Evolutionary conservation across 768 basidiomycete genomes (phyloP).

Genomic region (Calocybe indica): DNA sequence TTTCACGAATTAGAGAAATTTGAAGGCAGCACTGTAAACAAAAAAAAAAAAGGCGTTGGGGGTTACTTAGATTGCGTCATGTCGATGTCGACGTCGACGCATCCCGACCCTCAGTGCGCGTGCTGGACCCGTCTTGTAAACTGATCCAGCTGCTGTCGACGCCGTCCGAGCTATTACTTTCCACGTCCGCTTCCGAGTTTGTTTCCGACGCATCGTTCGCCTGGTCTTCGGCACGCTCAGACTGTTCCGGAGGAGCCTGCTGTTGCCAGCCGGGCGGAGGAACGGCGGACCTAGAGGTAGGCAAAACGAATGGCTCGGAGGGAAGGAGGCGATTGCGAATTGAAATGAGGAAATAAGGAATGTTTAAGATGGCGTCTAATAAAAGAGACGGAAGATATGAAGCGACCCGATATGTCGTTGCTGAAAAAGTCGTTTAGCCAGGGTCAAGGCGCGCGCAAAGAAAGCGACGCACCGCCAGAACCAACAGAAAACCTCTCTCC

Average conservation of each 20-base stretch:
- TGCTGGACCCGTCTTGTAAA: constrained; percentile 27
- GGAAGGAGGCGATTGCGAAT: constrained; percentile 58
- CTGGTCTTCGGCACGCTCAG: not conserved
- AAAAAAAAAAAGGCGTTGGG: too few species aligned
- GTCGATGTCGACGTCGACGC: too few species aligned
- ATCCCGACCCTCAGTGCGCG: not conserved
- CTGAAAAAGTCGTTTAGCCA: constrained; percentile 26
- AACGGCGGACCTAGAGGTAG: constrained; percentile 24
- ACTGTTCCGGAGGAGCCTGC: constrained; percentile 2
- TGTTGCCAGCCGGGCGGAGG: constrained; percentile 11
- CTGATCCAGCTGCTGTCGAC: constrained; percentile 70
- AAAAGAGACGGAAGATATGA: constrained; percentile 62
- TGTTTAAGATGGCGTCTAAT: constrained; percentile 57
- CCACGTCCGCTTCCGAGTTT: constrained; percentile 62
- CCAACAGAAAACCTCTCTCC: constrained; percentile 72
- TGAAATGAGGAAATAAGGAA: constrained; percentile 61
- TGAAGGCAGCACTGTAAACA: too few species aligned
- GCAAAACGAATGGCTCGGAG: constrained; percentile 35
- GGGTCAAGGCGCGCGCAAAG: not conserved
- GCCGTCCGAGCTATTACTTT: constrained; percentile 49
- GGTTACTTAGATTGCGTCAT: too few species aligned
- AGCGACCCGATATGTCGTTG: constrained; percentile 62
- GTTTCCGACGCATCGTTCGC: constrained; percentile 27
- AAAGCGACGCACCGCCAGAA: constrained; percentile 59
- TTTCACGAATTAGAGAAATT: too few species aligned